Base-by-base conservation (phyloP, 371 early-diverging fungal genomes). In the Dichotomocladium elegans region DNA sequence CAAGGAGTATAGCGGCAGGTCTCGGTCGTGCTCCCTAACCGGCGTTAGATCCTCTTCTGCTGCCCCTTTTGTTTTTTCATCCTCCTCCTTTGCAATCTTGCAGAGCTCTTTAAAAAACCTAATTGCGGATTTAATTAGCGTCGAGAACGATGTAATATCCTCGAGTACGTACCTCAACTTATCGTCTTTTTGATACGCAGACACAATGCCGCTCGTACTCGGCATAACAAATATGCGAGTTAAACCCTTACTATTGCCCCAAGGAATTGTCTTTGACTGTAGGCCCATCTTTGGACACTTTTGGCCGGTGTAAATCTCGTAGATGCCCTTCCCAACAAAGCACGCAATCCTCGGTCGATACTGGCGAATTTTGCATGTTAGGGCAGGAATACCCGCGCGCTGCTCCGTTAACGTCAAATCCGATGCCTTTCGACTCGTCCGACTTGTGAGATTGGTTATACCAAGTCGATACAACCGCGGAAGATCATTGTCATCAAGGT, bases 251-350 rank as follows among this genome's bases (percentile, higher is more conserved):
- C 54, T 41, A 35, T 58, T 33, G 5, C 30, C 40, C 72, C 74
- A 69, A 10, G 56, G 50, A 15, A 77, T 55, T 9, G 45, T 40
- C 2, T 47, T 48, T 1, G 26, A 14, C 45, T 74, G 74, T 19
- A 77, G 35, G 0, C 84, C 84, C 53, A 75, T 47, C 4, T 31
- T 22, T 28, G 35, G 51, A 24, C 68, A 64, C 46, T 72, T 74
- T 37, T 64, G 47, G 4, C 61, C 72, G 1, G 74, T 50, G 58
- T 80, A 88, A 29, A 82, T 79, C 25, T 83, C 82, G 71, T 81
- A 88, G 21, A 83, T 83, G 6, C 85, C 85, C 46, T 82, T 86
- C 21, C 91, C 87, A 10, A 91, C 77, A 66, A 89, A 91, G 52
- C 88, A 89, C 5, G 82, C 81, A 30, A 89, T 68, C 11, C 73